Evolutionary conservation across 768 basidiomycete genomes (phyloP), one percentile per base, ranked within the genome.

Genomic region (Termitomyces sp.): DNA sequence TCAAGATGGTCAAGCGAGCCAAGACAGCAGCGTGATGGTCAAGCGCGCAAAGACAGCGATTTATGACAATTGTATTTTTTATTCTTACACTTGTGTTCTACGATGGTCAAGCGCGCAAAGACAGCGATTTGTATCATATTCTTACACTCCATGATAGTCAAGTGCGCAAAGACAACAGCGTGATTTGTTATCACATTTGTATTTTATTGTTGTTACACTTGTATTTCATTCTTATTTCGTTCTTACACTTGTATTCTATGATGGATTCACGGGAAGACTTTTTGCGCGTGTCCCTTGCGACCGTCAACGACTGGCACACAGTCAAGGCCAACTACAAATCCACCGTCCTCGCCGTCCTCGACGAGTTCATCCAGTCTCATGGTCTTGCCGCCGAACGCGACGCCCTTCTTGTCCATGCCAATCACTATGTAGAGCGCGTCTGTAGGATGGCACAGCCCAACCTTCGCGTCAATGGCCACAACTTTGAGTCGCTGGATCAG

Each of bases 381-480:
- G 73, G 72, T 24, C 66, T 74, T 14, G 53, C 65, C 15, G 66
- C 67, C 3, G 80, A 84, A 61, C 74, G 74, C 51, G 80, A 78
- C 37, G 72, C 67, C 43, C 67, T 84, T 32, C 63, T 74, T n/a
- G 72, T 72, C 19, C 78, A 86, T 55, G 64, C 80, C 41, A 73
- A 80, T 56, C 73, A 90, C 87, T 85, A 79, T 60, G 75, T 86
- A 34, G 85, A 88, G 22, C 70, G 70, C 19, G 78, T 84, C 17
- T 85, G 90, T 59, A 73, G 72, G 35, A 77, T 83, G 51, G 79
- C 85, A 0, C 79, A 82, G 58, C 79, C 82, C 5, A 94, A 93
- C 69, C 68, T 94, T 21, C 82, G 88, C 32, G 79, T 93, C 10
- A 92, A 93, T 64, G 91, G 91, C 26, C 84, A 85, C 51, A 84